Base-by-base conservation (phyloP, 768 basidiomycete species). In the Kwoniella dejecticola region DNA sequence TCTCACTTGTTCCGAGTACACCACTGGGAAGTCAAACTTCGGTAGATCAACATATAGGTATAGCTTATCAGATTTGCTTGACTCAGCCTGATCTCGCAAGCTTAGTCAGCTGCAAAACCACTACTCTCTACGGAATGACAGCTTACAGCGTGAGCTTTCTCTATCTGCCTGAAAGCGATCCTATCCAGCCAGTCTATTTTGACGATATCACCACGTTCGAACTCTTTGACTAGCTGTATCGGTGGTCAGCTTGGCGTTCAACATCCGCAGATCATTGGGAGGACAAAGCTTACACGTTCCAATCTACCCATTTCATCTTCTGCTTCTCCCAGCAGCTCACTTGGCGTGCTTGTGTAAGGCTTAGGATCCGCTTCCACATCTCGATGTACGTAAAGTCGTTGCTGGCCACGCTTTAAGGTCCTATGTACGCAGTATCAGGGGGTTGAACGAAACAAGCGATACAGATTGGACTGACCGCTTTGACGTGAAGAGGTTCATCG, bases 151-250 rank as follows among this genome's bases (percentile, higher is more conserved):
- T 98, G 95, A 26, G 94, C 87, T 77, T 93, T 89, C 66, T 93
- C 93, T 83, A 98, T 95, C 81, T 89, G 91, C 46, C 94, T 82
- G 81, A 97, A 99, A 5, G 90, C 87, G 80, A 96, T 79, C 63
- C 89, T 88, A 75, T 98, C 94, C 6, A 98, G 81, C 96, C 96
- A 99, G 58, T 98, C 96, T 1, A 91, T 88, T 78, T 93, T 91
- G 1, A 89, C 86, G 29, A 99, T 82, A 76, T 98, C 96, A 0
- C 93, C 93, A 17, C 91, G 84, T 71, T 97, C 93, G 70, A 94
- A 93, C 78, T 96, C 96, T 83, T 97, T 96, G 54, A 99, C 89
- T 19, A 79, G 64, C 75, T 79, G 52, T 26, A 15, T 2, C 48
- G 38, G 23, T 11, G 2, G 36, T 60, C 7, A 57, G 52, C 19